Evolutionary conservation across 805 yeast genomes (phyloP).

Genomic region (Kazachstania kunashirensis): DNA sequence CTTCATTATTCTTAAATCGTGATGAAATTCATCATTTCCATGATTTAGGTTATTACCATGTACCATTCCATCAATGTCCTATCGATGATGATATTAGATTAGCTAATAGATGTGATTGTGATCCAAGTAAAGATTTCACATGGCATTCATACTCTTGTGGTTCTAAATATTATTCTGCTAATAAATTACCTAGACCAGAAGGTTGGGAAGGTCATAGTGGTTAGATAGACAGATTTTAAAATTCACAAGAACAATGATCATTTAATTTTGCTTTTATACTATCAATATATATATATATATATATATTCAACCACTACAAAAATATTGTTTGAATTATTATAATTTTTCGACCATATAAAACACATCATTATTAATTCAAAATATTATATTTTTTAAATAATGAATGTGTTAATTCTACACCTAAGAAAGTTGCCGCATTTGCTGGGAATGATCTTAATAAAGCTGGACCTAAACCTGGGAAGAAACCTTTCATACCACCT

Average conservation of each 20-base stretch:
- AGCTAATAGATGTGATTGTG: conserved; percentile 60
- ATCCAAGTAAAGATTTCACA: conserved; percentile 62
- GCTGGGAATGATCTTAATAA: conserved; percentile 93
- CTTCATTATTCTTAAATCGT: conserved; percentile 61
- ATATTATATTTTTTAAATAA: conserved; percentile 30
- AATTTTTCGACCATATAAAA: too few species aligned
- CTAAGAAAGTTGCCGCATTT: conserved; percentile 96
- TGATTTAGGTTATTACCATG: conserved; percentile 78
- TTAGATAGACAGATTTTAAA: too few species aligned
- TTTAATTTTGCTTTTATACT: not conserved
- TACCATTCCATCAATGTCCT: conserved; percentile 75
- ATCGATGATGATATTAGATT: conserved; percentile 50
- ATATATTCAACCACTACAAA: too few species aligned
- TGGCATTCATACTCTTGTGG: conserved; percentile 71
- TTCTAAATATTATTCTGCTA: conserved; percentile 47
- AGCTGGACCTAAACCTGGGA: conserved; percentile 98
- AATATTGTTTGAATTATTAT: too few species aligned
- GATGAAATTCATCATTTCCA: conserved; percentile 70
- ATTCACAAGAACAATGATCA: not conserved
- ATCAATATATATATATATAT: not conserved
- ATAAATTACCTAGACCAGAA: conserved; percentile 47
- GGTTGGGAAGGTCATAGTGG: conserved; percentile 46
- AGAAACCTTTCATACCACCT: conserved; percentile 83
- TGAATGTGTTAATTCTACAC: conserved; percentile 71
- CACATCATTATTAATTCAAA: too few species aligned